These are phyloP conservation scores for Coccomyxa sp. DNA, from an alignment of 139 green algal genomes.

Conservation along the genomic window DNA sequence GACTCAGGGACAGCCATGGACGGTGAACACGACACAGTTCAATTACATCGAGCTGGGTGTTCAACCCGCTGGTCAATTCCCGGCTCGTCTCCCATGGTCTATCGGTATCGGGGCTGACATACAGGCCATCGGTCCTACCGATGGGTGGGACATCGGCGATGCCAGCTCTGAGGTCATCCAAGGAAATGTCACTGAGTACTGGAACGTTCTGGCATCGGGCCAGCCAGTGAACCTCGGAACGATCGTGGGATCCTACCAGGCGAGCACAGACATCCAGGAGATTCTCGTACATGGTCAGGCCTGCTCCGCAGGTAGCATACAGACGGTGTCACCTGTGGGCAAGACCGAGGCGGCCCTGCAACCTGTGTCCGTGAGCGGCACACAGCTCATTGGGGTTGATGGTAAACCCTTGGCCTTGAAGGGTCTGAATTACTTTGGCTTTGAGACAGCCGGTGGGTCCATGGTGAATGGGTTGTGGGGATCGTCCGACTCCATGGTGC, in stretches of 20 bases:
- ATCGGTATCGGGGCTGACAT: background rate
- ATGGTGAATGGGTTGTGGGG: constrained; percentile 14
- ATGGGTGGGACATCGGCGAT: background rate
- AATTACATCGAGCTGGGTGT: constrained; percentile 1
- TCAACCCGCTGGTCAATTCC: background rate
- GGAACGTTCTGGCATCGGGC: background rate
- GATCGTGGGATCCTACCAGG: background rate
- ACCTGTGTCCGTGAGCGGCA: background rate
- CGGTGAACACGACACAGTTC: background rate
- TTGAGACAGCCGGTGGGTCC: constrained; percentile 5
- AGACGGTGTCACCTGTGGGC: background rate
- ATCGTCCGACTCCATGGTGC: background rate
- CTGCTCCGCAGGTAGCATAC: background rate
- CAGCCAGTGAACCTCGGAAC: background rate
- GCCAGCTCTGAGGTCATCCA: background rate
- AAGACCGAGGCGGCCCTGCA: background rate
- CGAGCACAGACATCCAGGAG: background rate
- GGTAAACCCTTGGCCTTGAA: background rate
- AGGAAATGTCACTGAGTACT: background rate
- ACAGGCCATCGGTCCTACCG: background rate
- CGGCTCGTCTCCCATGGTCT: background rate
- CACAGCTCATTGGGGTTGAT: background rate
- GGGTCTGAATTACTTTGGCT: background rate
- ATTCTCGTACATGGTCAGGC: background rate
- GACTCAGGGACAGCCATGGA: background rate